Evolutionary conservation across 176 grass and related monocot genomes (phyloP).

Genomic region (Hyparrhenia diplandra): DNA sequence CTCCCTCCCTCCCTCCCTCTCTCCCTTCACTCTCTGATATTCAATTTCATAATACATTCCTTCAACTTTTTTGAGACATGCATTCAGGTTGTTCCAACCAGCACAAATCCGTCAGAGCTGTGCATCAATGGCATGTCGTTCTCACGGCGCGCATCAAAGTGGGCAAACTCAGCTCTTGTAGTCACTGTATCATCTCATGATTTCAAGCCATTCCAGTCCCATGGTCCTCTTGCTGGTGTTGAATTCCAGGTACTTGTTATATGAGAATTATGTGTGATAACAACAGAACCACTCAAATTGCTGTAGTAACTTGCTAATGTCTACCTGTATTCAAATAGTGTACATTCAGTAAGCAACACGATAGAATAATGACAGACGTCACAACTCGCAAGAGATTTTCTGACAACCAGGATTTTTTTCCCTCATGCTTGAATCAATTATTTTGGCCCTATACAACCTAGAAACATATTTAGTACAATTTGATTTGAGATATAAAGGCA

Average conservation of each 20-base stretch:
- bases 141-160: constrained; percentile 77
- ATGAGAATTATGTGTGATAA: not conserved
- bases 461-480: not conserved
- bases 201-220: constrained; percentile 55
- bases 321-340: not conserved
- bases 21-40: not conserved
- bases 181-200: constrained; percentile 83
- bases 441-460: not conserved
- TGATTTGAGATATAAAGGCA: not conserved
- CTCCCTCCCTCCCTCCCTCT: not conserved
- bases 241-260: constrained; percentile 84
- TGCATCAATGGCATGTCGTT: constrained; percentile 99
- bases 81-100: constrained; percentile 90
- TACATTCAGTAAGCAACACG: not conserved
- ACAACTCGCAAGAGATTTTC: not conserved
- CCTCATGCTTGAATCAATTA: not conserved
- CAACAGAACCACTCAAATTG: constrained; percentile 15
- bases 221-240: constrained; percentile 87
- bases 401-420: not conserved
- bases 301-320: not conserved
- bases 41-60: not conserved
- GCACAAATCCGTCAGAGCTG: constrained; percentile 83
- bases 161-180: constrained; percentile 96
- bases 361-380: not conserved
- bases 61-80: constrained; percentile 21